These are phyloP conservation scores for Metschnikowia henanensis DNA, from an alignment of 805 yeast species.

Conservation along the genomic window DNA sequence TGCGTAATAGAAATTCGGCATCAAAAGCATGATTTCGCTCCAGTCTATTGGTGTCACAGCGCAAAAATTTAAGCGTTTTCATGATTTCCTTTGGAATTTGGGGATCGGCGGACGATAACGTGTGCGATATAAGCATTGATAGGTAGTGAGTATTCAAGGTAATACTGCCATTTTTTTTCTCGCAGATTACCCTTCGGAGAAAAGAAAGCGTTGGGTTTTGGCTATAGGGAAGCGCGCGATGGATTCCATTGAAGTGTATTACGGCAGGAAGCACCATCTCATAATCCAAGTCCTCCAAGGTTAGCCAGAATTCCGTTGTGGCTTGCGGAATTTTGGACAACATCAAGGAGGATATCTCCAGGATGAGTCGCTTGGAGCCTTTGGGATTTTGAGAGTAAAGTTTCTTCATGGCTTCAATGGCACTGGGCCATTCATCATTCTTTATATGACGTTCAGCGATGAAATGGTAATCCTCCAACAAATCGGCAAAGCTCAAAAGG, in stretches of 20 bases:
- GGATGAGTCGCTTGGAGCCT: slow-evolving; percentile 40
- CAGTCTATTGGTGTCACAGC: slow-evolving; percentile 17
- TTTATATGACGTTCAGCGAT: slow-evolving; percentile 71
- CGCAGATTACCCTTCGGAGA: slow-evolving; percentile 49
- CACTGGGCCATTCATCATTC: slow-evolving; percentile 69
- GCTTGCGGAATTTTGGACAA: slow-evolving; percentile 64
- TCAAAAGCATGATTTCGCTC: slow-evolving; percentile 45
- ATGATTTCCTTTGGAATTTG: slow-evolving; percentile 37
- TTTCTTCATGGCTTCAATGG: slow-evolving; percentile 56
- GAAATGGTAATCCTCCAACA: slow-evolving; percentile 66
- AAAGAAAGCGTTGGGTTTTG: slow-evolving; percentile 69
- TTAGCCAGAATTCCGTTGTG: slow-evolving; percentile 81
- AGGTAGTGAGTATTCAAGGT: slow-evolving; percentile 70
- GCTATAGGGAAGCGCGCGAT: slow-evolving; percentile 34
- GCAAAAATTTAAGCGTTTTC: slow-evolving; percentile 28
- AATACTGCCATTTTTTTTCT: slow-evolving; percentile 38
- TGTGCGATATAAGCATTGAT: slow-evolving; percentile 58
- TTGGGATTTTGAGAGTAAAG: slow-evolving; percentile 43
- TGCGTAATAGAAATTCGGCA: slow-evolving; percentile 69
- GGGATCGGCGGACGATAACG: slow-evolving; percentile 34
- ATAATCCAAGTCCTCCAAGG: slow-evolving; percentile 53
- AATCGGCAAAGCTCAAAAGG: slow-evolving; percentile 64
- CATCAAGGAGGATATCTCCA: slow-evolving; percentile 68
- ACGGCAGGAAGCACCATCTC: slow-evolving; percentile 73
- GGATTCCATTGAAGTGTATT: slow-evolving; percentile 59